Percentiles rank a stretch among this genome's conserved stretches.
Evolutionary conservation across 805 yeast species (phyloP).

Genomic region (Pichia manshurica): DNA sequence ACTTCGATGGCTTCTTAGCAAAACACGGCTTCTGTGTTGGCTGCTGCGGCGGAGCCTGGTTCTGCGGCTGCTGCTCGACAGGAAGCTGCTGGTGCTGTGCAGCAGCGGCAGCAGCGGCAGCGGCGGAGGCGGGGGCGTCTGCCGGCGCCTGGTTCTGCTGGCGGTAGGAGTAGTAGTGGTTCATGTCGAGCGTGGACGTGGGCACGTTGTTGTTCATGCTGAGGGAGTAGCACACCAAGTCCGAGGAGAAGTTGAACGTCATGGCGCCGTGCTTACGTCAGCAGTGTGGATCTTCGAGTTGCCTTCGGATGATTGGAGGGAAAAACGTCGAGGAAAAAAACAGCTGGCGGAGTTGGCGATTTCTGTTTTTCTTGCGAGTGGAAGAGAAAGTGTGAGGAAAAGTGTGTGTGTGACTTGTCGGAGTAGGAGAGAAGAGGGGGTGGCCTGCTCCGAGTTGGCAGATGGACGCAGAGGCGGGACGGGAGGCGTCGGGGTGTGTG

Average conservation of each 20-base stretch:
- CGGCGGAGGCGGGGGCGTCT: not conserved
- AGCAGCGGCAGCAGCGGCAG: not conserved
- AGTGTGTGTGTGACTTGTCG: not conserved
- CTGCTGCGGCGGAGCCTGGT: no score
- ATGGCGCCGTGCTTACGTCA: slow-evolving; percentile 5
- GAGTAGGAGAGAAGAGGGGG: not conserved
- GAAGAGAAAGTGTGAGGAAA: not conserved
- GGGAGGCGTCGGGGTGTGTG: not conserved
- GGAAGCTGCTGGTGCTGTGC: not conserved
- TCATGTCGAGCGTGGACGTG: slow-evolving; percentile 13
- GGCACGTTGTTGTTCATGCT: slow-evolving; percentile 27
- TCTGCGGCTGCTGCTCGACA: no score
- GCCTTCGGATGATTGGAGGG: no score
- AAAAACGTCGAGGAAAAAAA: no score
- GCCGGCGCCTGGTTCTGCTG: slow-evolving; percentile 6
- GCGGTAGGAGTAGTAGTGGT: slow-evolving; percentile 19
- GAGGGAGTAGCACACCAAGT: slow-evolving; percentile 29
- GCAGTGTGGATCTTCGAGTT: not conserved
- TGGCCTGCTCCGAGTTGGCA: no score
- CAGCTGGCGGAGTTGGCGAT: not conserved
- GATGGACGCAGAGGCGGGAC: no score
- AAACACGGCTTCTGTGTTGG: no score
- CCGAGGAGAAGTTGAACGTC: slow-evolving; percentile 22
- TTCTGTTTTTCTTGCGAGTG: not conserved
- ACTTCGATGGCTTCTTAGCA: slow-evolving; percentile 18